Percentiles rank a stretch among this genome's conserved stretches.
phyloP scores from a whole-genome alignment of 352 stramenopile genomes.

The Globisporangium irregulare region DNA sequence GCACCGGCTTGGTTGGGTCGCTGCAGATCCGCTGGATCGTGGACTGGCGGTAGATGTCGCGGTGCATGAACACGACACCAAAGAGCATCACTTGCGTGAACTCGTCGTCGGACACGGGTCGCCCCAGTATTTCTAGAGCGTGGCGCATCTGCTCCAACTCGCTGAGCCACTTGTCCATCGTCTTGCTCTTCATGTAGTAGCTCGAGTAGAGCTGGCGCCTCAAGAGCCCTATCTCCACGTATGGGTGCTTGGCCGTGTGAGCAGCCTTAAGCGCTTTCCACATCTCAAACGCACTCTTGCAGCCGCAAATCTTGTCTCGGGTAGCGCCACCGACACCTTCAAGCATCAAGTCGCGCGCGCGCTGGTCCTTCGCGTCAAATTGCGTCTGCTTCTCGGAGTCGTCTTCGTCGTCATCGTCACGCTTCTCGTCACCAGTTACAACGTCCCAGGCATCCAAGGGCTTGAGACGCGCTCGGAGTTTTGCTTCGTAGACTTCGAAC shows the following conservation, averaged over 20 bases:
- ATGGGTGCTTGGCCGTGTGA: neutral
- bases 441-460: neutral
- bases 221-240: neutral
- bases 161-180: neutral
- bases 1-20: neutral
- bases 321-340: neutral
- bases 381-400: neutral
- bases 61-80: neutral
- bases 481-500: neutral
- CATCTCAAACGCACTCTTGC: neutral
- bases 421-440: neutral
- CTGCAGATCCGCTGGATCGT: neutral
- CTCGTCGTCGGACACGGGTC: neutral
- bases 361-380: neutral
- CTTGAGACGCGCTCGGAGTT: neutral
- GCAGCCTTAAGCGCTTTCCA: neutral
- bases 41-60: neutral
- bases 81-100: neutral
- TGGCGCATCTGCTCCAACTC: neutral
- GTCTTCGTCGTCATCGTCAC: neutral
- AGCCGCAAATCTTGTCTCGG: neutral
- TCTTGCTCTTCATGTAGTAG: conserved; percentile 1
- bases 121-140: neutral
- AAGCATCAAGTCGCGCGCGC: neutral
- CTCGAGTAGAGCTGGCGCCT: neutral